A percentile compares a stretch with the other conserved stretches of the same genome.
Conservation (phyloP, 176 grass and related monocot species). For the Eleusine indica region DNA sequence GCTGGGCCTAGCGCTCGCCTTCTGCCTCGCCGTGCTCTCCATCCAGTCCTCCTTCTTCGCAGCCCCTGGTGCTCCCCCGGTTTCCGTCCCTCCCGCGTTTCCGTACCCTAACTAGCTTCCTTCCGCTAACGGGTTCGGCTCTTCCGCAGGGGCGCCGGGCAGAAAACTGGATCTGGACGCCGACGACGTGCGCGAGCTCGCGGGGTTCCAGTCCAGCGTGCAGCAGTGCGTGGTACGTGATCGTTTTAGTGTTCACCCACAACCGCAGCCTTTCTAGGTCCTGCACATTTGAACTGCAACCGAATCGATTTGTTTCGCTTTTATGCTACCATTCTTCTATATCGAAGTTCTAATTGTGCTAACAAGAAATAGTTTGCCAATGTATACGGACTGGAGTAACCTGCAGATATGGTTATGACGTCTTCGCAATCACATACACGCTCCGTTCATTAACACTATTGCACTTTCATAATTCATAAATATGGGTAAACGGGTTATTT, state of each 20-base stretch:
- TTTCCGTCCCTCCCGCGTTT: background rate
- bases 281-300: background rate
- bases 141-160: slow-evolving; percentile 33
- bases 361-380: background rate
- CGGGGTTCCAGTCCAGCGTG: slow-evolving; percentile 73
- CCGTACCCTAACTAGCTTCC: slow-evolving; percentile 3
- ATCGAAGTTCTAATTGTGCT: background rate
- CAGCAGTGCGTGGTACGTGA: slow-evolving; percentile 84
- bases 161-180: slow-evolving; percentile 56
- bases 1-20: slow-evolving; percentile 66
- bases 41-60: slow-evolving; percentile 90
- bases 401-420: background rate
- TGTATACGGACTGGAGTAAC: background rate
- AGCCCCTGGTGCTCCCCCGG: slow-evolving; percentile 31
- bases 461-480: background rate
- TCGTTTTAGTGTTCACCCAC: background rate
- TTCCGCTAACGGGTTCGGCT: background rate
- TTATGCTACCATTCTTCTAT: background rate
- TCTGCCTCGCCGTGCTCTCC: slow-evolving; percentile 76
- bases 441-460: background rate
- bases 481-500: too few relatives aligned
- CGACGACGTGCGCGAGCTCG: slow-evolving; percentile 60
- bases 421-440: background rate
- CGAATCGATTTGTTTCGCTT: background rate
- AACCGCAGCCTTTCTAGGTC: background rate